Base-by-base conservation (phyloP, 768 basidiomycete genomes). In the Termitomyces sp. region DNA sequence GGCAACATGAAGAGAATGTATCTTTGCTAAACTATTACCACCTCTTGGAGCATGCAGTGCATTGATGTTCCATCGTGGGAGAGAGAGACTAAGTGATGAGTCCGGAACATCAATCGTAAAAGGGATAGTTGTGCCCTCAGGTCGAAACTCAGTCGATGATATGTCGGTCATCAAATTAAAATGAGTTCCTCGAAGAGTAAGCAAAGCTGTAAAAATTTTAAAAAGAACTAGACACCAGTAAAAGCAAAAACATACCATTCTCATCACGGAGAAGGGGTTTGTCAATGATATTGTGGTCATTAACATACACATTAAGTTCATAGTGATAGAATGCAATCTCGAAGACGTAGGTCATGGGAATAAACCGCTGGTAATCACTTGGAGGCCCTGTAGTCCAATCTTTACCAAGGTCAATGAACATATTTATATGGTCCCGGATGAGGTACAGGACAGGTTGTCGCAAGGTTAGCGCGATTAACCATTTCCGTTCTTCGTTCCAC, bases 211-310 rank as follows among this genome's bases (percentile, higher is more conserved):
- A 49, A 48, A 16, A 18, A 33, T 51, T 53, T 54, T 5, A 45
- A 52, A 60, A 44, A 24, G 26, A 36, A 32, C 9, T 24, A 40
- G 18, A 26, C 2, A 30, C 1, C 38, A 20, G 28, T 13, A 10
- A 18, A 52, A 32, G 43, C 35, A 36, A 50, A 22, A 6, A 30
- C 71, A 56, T 65, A 94, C 94, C 86, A 68, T 98, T 98, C 64
- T 93, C 90, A n/a, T 93, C 88, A 56, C 73, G 75, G 57, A 86
- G 75, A 35, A 87, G 73, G 3, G 94, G 93, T 60, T 89, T 90
- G 74, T 97, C 93, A 51, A 98, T 90, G 67, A 98, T 92, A 67
- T 98, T 98, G 66, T 94, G 93, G 70, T 98, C 96, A 67, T 98
- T 98, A 53, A 91, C 84, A 67, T 92, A 95, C 26, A 91, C 68